Evolutionary conservation across 805 yeast species (phyloP).

Genomic region (Ogataea trehalophila): DNA sequence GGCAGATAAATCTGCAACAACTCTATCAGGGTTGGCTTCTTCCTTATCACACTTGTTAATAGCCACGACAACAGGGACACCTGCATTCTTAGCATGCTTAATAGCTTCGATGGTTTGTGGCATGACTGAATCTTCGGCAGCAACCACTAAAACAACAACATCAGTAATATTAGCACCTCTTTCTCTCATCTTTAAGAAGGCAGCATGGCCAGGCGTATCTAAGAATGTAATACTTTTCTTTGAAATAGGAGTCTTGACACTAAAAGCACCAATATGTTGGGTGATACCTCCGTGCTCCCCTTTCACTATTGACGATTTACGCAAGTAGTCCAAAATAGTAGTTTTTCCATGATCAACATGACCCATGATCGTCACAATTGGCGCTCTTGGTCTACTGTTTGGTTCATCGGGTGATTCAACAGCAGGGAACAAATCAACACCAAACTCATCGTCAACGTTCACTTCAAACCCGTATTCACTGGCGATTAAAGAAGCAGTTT

Average conservation of each 20-base stretch:
- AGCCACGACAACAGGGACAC: constrained; percentile 85
- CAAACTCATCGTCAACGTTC: constrained; percentile 48
- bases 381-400: constrained; percentile 66
- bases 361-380: constrained; percentile 97
- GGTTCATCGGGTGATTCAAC: constrained; percentile 45
- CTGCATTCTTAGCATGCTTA: constrained; percentile 79
- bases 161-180: constrained; percentile 95
- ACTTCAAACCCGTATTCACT: constrained; percentile 81
- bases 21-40: constrained; percentile 69
- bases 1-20: constrained; percentile 68
- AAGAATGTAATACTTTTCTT: constrained; percentile 79
- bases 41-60: constrained; percentile 87
- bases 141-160: constrained; percentile 86
- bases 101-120: constrained; percentile 97
- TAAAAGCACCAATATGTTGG: constrained; percentile 96
- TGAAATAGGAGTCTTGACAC: constrained; percentile 72
- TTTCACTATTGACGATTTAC: constrained; percentile 79
- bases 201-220: constrained; percentile 98
- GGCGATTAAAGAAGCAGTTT: constrained; percentile 80
- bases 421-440: constrained; percentile 56
- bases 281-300: constrained; percentile 95
- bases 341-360: constrained; percentile 99
- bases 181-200: constrained; percentile 92
- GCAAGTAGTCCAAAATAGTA: constrained; percentile 78
- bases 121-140: constrained; percentile 97